phyloP scores from a whole-genome alignment of 2,329 filamentous ascomycete species.

The Fusarium poae region DNA sequence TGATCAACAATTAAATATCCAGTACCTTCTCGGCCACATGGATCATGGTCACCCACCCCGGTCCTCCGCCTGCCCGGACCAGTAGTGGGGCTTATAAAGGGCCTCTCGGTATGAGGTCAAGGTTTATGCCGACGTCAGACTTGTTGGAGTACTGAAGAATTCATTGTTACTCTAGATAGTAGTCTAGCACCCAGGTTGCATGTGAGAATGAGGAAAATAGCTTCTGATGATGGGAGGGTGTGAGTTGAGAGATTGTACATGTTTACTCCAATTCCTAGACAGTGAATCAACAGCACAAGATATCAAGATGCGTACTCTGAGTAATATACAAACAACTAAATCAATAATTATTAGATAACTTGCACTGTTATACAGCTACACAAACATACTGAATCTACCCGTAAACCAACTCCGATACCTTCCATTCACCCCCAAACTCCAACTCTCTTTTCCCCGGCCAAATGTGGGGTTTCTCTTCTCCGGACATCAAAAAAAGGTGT shows the following conservation, averaged over 20 bases:
- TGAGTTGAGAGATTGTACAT: slow-evolving; percentile 14
- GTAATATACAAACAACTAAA: not conserved
- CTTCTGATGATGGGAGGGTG: slow-evolving; percentile 14
- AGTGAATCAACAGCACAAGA: not conserved
- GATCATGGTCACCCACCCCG: slow-evolving; percentile 40
- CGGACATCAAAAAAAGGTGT: slow-evolving; percentile 35
- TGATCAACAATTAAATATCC: slow-evolving; percentile 14
- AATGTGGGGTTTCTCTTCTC: slow-evolving; percentile 39
- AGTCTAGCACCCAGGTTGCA: not conserved
- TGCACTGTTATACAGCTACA: not conserved
- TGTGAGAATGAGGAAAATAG: slow-evolving; percentile 22
- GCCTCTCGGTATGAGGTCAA: not conserved
- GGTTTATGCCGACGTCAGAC: slow-evolving; percentile 35
- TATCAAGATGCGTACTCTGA: not conserved
- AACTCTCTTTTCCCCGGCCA: slow-evolving; percentile 30
- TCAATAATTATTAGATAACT: not conserved
- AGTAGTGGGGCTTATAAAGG: slow-evolving; percentile 34
- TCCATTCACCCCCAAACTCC: slow-evolving; percentile 34
- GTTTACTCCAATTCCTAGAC: not conserved
- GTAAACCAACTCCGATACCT: slow-evolving; percentile 21
- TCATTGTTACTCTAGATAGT: not conserved
- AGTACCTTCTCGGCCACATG: slow-evolving; percentile 43
- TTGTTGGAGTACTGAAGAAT: not conserved
- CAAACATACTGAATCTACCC: not conserved
- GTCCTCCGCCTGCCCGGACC: slow-evolving; percentile 49